A percentile compares a stretch with the other conserved stretches of the same genome.
Conservation (phyloP, 2,329 filamentous ascomycete genomes). For the Talaromyces marneffei region DNA sequence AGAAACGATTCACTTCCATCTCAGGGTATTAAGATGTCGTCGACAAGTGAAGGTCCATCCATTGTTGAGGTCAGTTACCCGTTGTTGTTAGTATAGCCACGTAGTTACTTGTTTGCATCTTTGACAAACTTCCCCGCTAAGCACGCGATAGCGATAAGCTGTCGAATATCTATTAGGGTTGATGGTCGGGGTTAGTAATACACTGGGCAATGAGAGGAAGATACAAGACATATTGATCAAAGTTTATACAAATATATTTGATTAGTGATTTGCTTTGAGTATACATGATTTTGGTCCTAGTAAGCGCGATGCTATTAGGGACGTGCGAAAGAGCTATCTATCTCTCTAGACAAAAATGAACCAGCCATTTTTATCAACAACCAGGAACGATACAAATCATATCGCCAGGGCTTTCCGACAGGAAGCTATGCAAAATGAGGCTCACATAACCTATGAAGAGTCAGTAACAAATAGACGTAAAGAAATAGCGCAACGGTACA, state of each 20-base stretch:
- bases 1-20: background rate
- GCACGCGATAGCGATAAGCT: conserved; percentile 1
- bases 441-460: conserved; percentile 14
- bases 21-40: background rate
- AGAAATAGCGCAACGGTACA: conserved; percentile 13
- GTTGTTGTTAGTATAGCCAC: background rate
- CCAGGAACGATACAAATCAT: no score
- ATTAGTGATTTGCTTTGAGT: background rate
- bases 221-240: no score
- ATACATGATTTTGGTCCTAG: background rate
- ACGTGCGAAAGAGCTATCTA: no score
- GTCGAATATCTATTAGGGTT: background rate
- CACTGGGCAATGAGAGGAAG: no score
- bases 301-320: background rate
- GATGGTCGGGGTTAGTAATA: background rate
- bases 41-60: background rate
- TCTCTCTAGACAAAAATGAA: no score
- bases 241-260: background rate
- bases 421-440: background rate
- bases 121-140: conserved; percentile 2
- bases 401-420: background rate
- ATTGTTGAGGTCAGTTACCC: background rate
- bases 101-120: background rate
- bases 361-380: no score
- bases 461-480: background rate